A percentile compares a stretch with the other conserved stretches of the same genome.
These are phyloP conservation scores for Russula earlei DNA, from an alignment of 768 basidiomycete genomes.

Conservation along the genomic window DNA sequence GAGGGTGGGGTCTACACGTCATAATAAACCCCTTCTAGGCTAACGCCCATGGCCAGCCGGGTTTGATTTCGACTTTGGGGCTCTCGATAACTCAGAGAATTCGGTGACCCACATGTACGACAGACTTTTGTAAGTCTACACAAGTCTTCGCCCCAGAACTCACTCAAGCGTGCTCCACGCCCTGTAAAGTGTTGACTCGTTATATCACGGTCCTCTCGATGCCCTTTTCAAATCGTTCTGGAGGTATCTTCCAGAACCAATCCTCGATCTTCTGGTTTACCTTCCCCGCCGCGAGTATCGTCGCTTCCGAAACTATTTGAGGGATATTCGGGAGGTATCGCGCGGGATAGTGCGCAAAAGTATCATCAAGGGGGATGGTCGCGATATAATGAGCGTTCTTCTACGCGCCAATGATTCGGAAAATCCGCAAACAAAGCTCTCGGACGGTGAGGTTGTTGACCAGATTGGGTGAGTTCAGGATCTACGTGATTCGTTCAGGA, in stretches of 20 bases:
- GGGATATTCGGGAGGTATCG: slow-evolving; percentile 22
- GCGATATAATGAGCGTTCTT: slow-evolving; percentile 30
- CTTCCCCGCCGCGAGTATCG: slow-evolving; percentile 25
- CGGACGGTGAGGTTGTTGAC: slow-evolving; percentile 27
- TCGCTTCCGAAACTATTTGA: slow-evolving; percentile 25
- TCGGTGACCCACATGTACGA: slow-evolving; percentile 8
- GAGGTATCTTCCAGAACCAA: slow-evolving; percentile 24
- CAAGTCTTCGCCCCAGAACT: neutral
- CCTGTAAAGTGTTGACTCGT: slow-evolving; percentile 21
- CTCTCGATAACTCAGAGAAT: slow-evolving; percentile 5
- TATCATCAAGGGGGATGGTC: slow-evolving; percentile 22
- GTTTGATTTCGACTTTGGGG: slow-evolving; percentile 12
- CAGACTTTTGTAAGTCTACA: slow-evolving; percentile 6
- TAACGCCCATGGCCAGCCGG: neutral
- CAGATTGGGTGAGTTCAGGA: slow-evolving; percentile 25
- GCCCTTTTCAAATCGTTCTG: slow-evolving; percentile 22
- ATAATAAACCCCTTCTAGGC: neutral
- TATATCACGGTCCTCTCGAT: slow-evolving; percentile 19
- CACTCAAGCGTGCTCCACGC: neutral
- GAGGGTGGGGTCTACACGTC: slow-evolving; percentile 17
- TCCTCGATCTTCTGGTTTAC: slow-evolving; percentile 24
- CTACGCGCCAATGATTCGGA: slow-evolving; percentile 27
- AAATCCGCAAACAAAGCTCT: slow-evolving; percentile 24
- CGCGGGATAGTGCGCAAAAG: slow-evolving; percentile 22
- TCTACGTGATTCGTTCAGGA: neutral